Base-by-base conservation (phyloP, 2,329 filamentous ascomycete species). In the Ophiostoma montium region DNA sequence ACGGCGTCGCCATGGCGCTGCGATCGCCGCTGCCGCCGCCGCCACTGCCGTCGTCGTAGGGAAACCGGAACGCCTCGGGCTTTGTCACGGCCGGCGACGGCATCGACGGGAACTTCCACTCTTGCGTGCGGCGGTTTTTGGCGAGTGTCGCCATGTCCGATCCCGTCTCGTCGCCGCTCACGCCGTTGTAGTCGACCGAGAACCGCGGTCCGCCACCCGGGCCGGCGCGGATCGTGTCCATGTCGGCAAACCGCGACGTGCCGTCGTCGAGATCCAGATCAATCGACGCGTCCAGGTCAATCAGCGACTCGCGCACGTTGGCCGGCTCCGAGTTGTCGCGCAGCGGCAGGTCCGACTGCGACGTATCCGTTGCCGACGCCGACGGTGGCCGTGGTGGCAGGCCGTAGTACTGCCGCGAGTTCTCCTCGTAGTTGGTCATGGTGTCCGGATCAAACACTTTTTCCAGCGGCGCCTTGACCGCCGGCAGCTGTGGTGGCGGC, bases 371-470 rank as follows among this genome's bases (percentile, higher is more conserved):
- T 10, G 11, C 36, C 8, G 35, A 35, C 12, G 6, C 13, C 15
- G 38, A 23, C 3, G 65, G 65, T 1, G 65, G 62, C 2, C 66
- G 65, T 23, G 70, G 65, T 0, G 62, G 63, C 32, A 64, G 66
- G 16, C 75, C 74, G 56, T 82, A 82, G 56, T 81, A 80, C 36
- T 67, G 67, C 30, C 74, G 67, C 16, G 76, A 78, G 53, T 82
- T 81, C 52, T 82, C 78, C 21, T 78, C 71, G 53, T 82, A 82
- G 52, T 71, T 78, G 2, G 76, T 76, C 32, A 78, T 72, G 0
- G 78, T 81, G 58, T 81, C 78, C 5, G 77, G 77, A 51, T 82
- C 78, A 57, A 82, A 82, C 0, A 82, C 66, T 53, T 80, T 81
- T 55, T 82, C 78, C 4, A 82, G 62, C 0, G 78, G 78, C 10